These are phyloP conservation scores for Pythium coloratum DNA, from an alignment of 352 stramenopile genomes.

Conservation along the genomic window DNA sequence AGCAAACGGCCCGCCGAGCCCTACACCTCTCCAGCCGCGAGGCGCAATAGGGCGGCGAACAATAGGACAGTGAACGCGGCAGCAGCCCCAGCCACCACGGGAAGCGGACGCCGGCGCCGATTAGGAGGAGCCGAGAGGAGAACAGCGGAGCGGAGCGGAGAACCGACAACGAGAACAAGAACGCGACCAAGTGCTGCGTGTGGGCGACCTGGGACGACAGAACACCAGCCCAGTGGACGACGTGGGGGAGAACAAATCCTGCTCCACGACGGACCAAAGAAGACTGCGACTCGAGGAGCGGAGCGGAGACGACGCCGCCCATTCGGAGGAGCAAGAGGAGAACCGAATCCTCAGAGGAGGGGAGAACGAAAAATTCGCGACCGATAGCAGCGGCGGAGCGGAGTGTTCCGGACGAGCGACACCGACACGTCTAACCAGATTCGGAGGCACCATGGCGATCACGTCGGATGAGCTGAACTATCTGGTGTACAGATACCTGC, in stretches of 20 bases:
- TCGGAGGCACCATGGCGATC: conserved; percentile 72
- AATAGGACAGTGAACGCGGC: conserved; percentile 1
- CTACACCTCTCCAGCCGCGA: conserved; percentile 24
- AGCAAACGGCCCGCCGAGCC: conserved; percentile 21
- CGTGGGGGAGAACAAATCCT: conserved; percentile 3
- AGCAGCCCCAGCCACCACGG: not conserved
- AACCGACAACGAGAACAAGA: not conserved
- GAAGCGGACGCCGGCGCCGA: not conserved
- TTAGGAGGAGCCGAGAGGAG: not conserved
- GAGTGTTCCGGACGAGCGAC: conserved; percentile 6
- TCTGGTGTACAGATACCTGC: conserved; percentile 97
- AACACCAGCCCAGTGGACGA: not conserved
- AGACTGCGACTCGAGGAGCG: not conserved
- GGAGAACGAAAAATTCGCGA: not conserved
- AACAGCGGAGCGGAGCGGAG: not conserved
- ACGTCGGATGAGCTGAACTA: conserved; percentile 98
- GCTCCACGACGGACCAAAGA: too few species aligned
- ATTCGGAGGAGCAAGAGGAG: not conserved
- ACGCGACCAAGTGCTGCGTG: not conserved
- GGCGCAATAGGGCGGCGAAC: conserved; percentile 3
- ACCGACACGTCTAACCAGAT: not conserved
- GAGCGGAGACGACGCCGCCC: not conserved
- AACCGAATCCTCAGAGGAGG: not conserved
- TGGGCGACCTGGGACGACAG: not conserved
- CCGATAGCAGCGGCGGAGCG: not conserved